A percentile compares a stretch with the other conserved stretches of the same genome.
These are phyloP conservation scores for Coemansia sp. DNA, from an alignment of 371 early-diverging fungal genomes.

Conservation along the genomic window DNA sequence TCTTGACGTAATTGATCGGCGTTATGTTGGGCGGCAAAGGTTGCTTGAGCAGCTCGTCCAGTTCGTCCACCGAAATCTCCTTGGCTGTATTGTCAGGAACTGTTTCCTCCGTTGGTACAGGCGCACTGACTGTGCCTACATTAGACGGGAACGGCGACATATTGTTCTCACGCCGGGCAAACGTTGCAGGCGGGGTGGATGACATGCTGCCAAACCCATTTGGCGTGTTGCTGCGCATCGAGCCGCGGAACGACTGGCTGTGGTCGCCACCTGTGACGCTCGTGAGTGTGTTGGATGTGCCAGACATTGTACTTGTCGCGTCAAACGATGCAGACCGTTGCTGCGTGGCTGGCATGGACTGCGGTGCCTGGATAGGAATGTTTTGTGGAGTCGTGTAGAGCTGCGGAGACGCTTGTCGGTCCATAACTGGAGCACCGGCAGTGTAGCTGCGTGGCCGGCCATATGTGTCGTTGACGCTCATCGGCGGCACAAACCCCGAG, in stretches of 20 bases:
- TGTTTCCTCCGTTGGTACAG: neutral
- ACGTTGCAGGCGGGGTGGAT: conserved; percentile 32
- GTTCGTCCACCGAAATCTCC: conserved; percentile 30
- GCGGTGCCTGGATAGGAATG: conserved; percentile 12
- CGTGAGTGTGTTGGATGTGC: conserved; percentile 3
- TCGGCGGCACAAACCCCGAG: conserved; percentile 5
- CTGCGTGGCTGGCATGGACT: conserved; percentile 10
- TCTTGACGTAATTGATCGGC: conserved; percentile 49
- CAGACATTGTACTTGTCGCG: conserved; percentile 11
- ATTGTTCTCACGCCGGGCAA: conserved; percentile 28
- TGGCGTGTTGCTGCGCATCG: conserved; percentile 16
- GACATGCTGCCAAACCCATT: conserved; percentile 41
- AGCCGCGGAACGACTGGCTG: conserved; percentile 24
- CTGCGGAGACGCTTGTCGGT: neutral
- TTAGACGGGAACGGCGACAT: conserved; percentile 52
- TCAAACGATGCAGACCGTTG: conserved; percentile 41
- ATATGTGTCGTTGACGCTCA: conserved; percentile 4
- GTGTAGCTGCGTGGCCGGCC: conserved; percentile 44
- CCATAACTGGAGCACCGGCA: conserved; percentile 4
- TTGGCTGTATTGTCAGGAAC: neutral
- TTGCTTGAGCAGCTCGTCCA: conserved; percentile 31
- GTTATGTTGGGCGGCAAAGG: conserved; percentile 35
- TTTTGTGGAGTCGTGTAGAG: neutral
- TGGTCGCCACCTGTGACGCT: neutral
- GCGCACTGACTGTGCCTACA: conserved; percentile 18